phyloP scores from a whole-genome alignment of 75 land plant species.

The Selaginella tamariscina region DNA sequence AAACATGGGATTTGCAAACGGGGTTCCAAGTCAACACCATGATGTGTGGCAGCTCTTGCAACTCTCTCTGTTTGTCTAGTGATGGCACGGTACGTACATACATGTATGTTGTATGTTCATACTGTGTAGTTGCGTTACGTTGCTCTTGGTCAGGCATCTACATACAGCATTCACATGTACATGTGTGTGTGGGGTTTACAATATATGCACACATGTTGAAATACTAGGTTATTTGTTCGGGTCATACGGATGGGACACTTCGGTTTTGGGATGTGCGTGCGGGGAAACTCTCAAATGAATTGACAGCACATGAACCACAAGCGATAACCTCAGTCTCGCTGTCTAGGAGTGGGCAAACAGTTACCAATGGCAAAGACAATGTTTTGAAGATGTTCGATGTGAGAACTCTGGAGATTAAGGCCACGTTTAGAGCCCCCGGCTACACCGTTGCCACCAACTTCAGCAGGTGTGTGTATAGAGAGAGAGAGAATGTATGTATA shows the following conservation, averaged over 20 bases:
- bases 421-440: conserved; percentile 60
- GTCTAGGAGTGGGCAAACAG: conserved; percentile 49
- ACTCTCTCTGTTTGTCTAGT: conserved; percentile 56
- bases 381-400: conserved; percentile 82
- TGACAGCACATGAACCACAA: conserved; percentile 65
- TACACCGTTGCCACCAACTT: conserved; percentile 60
- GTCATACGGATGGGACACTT: conserved; percentile 89
- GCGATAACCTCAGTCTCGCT: conserved; percentile 72
- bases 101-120: no score
- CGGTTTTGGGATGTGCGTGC: conserved; percentile 75
- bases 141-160: no score
- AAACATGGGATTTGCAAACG: conserved; percentile 80
- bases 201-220: no score
- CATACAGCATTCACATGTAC: no score
- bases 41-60: conserved; percentile 70
- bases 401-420: conserved; percentile 61
- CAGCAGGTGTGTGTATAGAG: no score
- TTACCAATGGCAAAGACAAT: conserved; percentile 90
- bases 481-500: no score
- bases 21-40: conserved; percentile 75
- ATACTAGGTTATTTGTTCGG: conserved; percentile 76
- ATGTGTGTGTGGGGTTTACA: no score
- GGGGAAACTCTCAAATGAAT: conserved; percentile 65
- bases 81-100: no score
- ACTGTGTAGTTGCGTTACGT: no score